Evolutionary conservation across 176 grass and related monocot genomes (phyloP), one percentile per base, ranked within the genome.

Genomic region (Carex kokanica): DNA sequence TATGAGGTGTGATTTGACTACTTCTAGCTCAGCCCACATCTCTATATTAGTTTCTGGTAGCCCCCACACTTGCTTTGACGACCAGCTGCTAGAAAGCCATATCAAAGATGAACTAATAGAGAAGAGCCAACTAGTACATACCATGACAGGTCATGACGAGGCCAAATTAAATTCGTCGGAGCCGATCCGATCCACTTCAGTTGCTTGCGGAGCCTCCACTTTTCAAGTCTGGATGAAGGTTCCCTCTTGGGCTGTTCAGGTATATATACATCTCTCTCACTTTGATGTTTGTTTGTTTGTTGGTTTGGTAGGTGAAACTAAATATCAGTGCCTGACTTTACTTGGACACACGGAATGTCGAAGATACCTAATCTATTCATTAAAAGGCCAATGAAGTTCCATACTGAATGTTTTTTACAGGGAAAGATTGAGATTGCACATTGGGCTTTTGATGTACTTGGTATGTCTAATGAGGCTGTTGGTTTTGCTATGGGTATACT

Each of bases 51-150:
- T 99, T 72, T 99, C 96, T 84, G 96, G 93, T 43, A 95, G 96
- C 52, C 93, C 96, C 64, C 96, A 99, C n/a, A 99, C 93, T 88
- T 99, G 96, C 90, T 99, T 99, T 86, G 93, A 99, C 62, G 93
- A 99, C 32, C 91, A 95, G 93, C 91, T 99, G 72, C 64, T 99
- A 75, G 96, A 95, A 72, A 90, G 82, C 77, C 96, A 99, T 77
- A 99, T 99, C 47, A 95, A 95, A 49, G 90, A 93, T 87, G 96
- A 93, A 41, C 87, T 99, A 45, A 89, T 93, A 77, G 96, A 93
- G 91, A 95, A 95, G 89, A 95, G 84, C 49, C 91, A 99, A 74
- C 83, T 95, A 21, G 93, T 99, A 41, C 93, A 61, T 83, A 83
- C 96, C 86, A 64, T 91, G 13, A 69, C 89, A 84, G 87, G 78